Conservation (phyloP, 2,329 filamentous ascomycete genomes). For the Onygenales sp. region DNA sequence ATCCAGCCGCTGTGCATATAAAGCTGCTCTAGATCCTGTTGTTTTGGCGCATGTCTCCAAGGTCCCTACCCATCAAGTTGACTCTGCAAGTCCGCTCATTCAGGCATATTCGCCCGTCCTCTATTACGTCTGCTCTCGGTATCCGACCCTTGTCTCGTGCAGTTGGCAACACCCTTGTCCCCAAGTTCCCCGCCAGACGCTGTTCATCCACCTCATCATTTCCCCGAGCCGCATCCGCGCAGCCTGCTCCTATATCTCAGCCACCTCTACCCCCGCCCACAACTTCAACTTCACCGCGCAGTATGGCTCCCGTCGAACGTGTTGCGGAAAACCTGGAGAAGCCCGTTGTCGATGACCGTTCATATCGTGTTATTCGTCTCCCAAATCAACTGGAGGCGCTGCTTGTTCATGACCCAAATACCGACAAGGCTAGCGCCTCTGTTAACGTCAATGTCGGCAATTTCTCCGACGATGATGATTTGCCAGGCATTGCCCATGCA, state of each 20-base stretch:
- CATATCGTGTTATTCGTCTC: slow-evolving; percentile 78
- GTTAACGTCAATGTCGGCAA: slow-evolving; percentile 94
- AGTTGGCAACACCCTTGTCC: neutral
- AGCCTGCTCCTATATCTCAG: neutral
- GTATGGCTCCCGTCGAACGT: slow-evolving; percentile 29
- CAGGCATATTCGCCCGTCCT: neutral
- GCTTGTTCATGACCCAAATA: slow-evolving; percentile 85
- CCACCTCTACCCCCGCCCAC: neutral
- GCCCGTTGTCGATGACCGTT: slow-evolving; percentile 73
- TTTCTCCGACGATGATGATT: slow-evolving; percentile 82
- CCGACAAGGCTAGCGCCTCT: slow-evolving; percentile 92
- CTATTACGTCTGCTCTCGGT: neutral
- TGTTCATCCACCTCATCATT: neutral
- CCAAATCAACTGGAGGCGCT: slow-evolving; percentile 83
- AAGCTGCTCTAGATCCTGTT: too few relatives aligned
- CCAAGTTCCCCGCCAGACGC: neutral
- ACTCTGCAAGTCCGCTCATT: neutral
- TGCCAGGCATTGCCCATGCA: slow-evolving; percentile 92
- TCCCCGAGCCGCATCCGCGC: neutral
- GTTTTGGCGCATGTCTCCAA: slow-evolving; percentile 11
- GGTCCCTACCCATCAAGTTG: slow-evolving; percentile 5
- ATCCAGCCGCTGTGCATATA: too few relatives aligned
- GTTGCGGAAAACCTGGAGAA: slow-evolving; percentile 69
- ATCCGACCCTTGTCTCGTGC: neutral
- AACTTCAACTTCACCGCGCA: neutral